These are phyloP conservation scores for Phaseolus coccineus DNA, from an alignment of 331 rosid genomes.

Conservation along the genomic window DNA sequence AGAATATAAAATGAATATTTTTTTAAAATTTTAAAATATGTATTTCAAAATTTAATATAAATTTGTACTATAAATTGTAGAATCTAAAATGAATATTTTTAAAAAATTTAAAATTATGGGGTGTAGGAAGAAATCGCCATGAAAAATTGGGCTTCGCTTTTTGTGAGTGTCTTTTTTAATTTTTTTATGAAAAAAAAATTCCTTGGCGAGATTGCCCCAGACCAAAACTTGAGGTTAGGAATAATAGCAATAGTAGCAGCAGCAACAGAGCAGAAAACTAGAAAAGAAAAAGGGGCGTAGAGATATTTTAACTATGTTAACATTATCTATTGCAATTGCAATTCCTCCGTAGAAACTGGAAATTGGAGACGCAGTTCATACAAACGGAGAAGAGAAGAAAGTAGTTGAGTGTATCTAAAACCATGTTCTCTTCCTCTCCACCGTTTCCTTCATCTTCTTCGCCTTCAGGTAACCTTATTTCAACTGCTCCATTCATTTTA, in stretches of 20 bases:
- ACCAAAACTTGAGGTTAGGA: neutral
- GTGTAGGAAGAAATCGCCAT: too few species aligned
- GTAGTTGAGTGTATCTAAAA: neutral
- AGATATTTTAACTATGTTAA: neutral
- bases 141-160: too few species aligned
- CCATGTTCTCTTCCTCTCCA: slow-evolving; percentile 26
- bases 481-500: neutral
- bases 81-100: too few species aligned
- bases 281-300: neutral
- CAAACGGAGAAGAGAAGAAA: neutral
- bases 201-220: too few species aligned
- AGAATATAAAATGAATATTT: too few species aligned
- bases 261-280: neutral
- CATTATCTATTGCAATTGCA: slow-evolving; percentile 5
- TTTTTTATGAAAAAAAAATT: too few species aligned
- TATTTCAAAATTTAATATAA: too few species aligned
- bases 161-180: too few species aligned
- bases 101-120: too few species aligned
- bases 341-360: slow-evolving; percentile 1
- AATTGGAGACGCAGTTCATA: neutral
- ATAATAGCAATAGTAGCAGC: too few species aligned
- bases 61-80: too few species aligned
- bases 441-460: slow-evolving; percentile 22
- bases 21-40: too few species aligned
- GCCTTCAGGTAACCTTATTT: neutral